A percentile compares a stretch with the other conserved stretches of the same genome.
Conservation (phyloP, 2,329 filamentous ascomycete species). For the Plenodomus tracheiphilus region DNA sequence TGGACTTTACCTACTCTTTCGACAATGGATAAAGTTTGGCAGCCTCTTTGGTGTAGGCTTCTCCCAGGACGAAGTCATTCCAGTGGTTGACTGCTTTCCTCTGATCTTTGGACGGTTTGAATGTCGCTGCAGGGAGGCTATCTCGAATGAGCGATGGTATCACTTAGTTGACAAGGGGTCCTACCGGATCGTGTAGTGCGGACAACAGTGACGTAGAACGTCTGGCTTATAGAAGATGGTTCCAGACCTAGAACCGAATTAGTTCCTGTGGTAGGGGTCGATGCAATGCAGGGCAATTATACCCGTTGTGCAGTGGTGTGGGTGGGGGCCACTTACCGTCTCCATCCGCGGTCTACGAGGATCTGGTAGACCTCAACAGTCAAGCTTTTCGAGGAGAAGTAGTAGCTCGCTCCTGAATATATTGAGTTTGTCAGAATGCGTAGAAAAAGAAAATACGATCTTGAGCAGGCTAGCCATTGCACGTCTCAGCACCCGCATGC, state of each 20-base stretch:
- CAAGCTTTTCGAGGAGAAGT: constrained; percentile 64
- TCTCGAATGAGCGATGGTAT: neutral
- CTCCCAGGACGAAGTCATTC: constrained; percentile 71
- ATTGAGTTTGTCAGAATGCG: constrained; percentile 24
- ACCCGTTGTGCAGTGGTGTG: constrained; percentile 1
- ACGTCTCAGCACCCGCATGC: too few species aligned
- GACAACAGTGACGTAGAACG: constrained; percentile 80
- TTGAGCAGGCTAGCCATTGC: too few species aligned
- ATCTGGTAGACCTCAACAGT: constrained; percentile 70
- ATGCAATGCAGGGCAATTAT: constrained; percentile 7
- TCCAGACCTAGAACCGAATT: constrained; percentile 47
- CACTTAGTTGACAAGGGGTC: constrained; percentile 2
- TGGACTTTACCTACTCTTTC: constrained; percentile 58
- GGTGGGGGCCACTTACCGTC: constrained; percentile 61
- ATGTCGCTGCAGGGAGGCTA: constrained; percentile 66
- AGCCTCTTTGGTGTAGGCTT: constrained; percentile 66
- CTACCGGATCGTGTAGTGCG: constrained; percentile 78
- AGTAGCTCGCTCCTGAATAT: constrained; percentile 71
- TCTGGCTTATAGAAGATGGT: constrained; percentile 77
- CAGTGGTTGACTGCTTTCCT: constrained; percentile 76
- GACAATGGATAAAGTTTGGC: constrained; percentile 67
- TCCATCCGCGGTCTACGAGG: constrained; percentile 76
- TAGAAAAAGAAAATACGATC: neutral
- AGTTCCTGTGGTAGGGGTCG: constrained; percentile 1
- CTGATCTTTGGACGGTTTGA: constrained; percentile 71